A percentile compares a stretch with the other conserved stretches of the same genome.
These are phyloP conservation scores for Stephanodiscus minutulus DNA, from an alignment of 108 stramenopile genomes.

Conservation along the genomic window DNA sequence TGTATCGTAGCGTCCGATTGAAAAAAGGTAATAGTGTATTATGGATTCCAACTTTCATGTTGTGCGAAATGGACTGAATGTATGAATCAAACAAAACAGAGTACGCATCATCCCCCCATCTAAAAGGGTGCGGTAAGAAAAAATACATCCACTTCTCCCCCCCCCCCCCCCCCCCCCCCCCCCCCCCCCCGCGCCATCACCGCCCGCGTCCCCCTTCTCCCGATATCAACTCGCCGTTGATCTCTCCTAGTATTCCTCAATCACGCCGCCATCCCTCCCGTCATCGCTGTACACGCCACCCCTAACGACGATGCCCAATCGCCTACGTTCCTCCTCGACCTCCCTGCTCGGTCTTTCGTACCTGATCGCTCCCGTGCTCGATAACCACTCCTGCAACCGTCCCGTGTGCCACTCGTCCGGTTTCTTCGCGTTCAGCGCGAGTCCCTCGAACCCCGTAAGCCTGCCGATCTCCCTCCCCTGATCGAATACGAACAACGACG, in stretches of 20 bases:
- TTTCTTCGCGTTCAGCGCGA: conserved; percentile 51
- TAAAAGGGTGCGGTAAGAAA: no score
- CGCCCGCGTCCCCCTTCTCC: no score
- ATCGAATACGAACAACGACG: conserved; percentile 78
- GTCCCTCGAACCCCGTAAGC: conserved; percentile 77
- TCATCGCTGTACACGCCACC: conserved; percentile 46
- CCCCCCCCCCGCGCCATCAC: no score
- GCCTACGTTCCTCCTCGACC: conserved; percentile 47
- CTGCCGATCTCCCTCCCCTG: conserved; percentile 79
- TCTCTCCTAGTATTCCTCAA: conserved; percentile 26
- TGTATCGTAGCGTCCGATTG: not conserved
- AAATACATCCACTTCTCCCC: no score
- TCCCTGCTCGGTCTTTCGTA: conserved; percentile 61
- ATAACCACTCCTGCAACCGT: conserved; percentile 71
- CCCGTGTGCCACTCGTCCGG: conserved; percentile 81
- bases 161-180: no score
- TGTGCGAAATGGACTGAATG: not conserved
- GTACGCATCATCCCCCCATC: no score
- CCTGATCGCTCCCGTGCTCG: conserved; percentile 67
- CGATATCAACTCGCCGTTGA: no score
- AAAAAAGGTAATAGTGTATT: not conserved
- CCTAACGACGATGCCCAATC: conserved; percentile 42
- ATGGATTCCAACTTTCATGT: not conserved
- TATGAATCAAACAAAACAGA: not conserved
- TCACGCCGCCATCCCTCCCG: conserved; percentile 22